Evolutionary conservation across 139 green algal species (phyloP).

Genomic region (Nannochloris sp.): DNA sequence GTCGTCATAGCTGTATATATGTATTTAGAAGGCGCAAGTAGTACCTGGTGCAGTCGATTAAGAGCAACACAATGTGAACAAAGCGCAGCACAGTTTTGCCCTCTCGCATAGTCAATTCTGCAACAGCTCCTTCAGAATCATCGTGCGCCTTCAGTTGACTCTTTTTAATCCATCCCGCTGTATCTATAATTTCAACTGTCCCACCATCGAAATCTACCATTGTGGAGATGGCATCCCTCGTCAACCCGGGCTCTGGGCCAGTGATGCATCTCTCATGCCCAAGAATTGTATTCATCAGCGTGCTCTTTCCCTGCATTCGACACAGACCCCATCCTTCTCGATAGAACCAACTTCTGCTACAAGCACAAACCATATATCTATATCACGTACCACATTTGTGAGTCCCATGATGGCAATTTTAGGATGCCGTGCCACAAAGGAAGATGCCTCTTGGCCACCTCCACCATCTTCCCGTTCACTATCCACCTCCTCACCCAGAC

Average conservation of each 20-base stretch:
- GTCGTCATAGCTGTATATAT: not conserved
- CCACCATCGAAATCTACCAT: slow-evolving; percentile 20
- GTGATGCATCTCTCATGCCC: slow-evolving; percentile 68
- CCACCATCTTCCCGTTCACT: too few species aligned
- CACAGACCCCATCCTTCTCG: not conserved
- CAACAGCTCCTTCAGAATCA: slow-evolving; percentile 42
- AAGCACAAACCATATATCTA: not conserved
- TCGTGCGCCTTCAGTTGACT: slow-evolving; percentile 32
- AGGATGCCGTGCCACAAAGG: not conserved
- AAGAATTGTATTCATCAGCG: slow-evolving; percentile 74
- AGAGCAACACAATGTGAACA: slow-evolving; percentile 75
- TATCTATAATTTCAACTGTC: slow-evolving; percentile 77
- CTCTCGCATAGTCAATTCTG: slow-evolving; percentile 19
- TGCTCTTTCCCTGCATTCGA: slow-evolving; percentile 62
- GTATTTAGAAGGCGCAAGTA: not conserved
- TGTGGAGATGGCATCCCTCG: slow-evolving; percentile 63
- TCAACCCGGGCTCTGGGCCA: slow-evolving; percentile 87
- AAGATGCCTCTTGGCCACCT: too few species aligned
- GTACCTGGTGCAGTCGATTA: slow-evolving; percentile 57
- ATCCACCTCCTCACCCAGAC: too few species aligned
- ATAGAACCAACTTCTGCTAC: too few species aligned
- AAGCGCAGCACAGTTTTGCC: slow-evolving; percentile 41
- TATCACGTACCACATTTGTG: slow-evolving; percentile 48
- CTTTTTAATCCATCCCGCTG: slow-evolving; percentile 75
- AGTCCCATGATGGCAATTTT: slow-evolving; percentile 68